Conservation (phyloP, 805 yeast genomes). For the Barnettozyma sp. region DNA sequence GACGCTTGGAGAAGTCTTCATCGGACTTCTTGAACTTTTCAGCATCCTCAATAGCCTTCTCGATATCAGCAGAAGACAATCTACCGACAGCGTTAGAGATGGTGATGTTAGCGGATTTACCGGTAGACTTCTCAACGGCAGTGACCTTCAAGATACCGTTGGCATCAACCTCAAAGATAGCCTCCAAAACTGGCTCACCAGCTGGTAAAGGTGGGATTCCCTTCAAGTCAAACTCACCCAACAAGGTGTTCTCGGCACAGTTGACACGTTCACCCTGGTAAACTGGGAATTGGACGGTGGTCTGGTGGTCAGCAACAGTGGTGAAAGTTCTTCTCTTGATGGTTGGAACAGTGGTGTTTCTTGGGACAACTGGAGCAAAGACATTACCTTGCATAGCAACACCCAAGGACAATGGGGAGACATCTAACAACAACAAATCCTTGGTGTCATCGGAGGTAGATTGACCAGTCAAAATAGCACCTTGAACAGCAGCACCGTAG, state of each 20-base stretch:
- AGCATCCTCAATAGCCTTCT: slow-evolving; percentile 97
- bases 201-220: slow-evolving; percentile 99
- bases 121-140: slow-evolving; percentile 97
- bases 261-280: slow-evolving; percentile 98
- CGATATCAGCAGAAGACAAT: slow-evolving; percentile 93
- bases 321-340: slow-evolving; percentile 98
- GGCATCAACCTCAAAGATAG: slow-evolving; percentile 98
- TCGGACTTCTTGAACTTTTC: slow-evolving; percentile 98
- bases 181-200: slow-evolving; percentile 99
- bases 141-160: slow-evolving; percentile 99
- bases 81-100: slow-evolving; percentile 99
- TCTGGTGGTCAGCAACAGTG: slow-evolving; percentile 98
- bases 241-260: slow-evolving; percentile 93
- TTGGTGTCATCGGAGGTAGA: slow-evolving; percentile 89
- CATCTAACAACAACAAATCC: slow-evolving; percentile 94
- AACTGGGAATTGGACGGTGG: slow-evolving; percentile 98
- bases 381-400: slow-evolving; percentile 99
- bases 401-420: slow-evolving; percentile 97
- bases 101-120: slow-evolving; percentile 96
- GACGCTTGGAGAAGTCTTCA: slow-evolving; percentile 98
- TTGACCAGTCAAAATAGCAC: slow-evolving; percentile 96
- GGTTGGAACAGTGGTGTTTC: slow-evolving; percentile 98
- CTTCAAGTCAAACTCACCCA: slow-evolving; percentile 93
- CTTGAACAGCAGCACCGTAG: slow-evolving; percentile 99
- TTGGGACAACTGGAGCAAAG: slow-evolving; percentile 97